These are phyloP conservation scores for Plasmodium gonderi DNA, from an alignment of 169 alveolate genomes.

Conservation along the genomic window DNA sequence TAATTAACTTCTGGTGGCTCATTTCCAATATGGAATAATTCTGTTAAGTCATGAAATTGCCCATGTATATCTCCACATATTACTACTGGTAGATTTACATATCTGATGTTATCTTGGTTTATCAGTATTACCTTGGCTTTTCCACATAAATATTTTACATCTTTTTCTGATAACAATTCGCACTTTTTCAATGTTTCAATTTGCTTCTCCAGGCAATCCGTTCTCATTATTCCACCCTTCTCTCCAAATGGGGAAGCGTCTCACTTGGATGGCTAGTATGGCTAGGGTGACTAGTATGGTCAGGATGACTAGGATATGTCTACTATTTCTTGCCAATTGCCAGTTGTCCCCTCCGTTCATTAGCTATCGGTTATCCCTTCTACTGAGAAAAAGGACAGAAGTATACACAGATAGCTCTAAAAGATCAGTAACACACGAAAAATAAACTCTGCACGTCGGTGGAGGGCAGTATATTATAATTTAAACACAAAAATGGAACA, in stretches of 20 bases:
- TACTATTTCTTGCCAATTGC: too few relatives aligned
- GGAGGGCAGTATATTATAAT: too few relatives aligned
- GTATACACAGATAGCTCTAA: too few relatives aligned
- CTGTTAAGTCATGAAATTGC: constrained; percentile 94
- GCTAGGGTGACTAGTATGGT: too few relatives aligned
- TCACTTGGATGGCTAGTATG: too few relatives aligned
- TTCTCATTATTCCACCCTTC: constrained; percentile 27
- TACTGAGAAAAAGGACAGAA: too few relatives aligned
- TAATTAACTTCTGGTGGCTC: constrained; percentile 90
- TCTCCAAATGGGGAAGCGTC: neutral
- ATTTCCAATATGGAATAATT: constrained; percentile 92
- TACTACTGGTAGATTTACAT: constrained; percentile 96
- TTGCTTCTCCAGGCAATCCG: constrained; percentile 17
- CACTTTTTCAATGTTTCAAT: constrained; percentile 56
- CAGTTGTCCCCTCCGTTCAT: too few relatives aligned
- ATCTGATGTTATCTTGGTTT: constrained; percentile 22
- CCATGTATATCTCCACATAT: constrained; percentile 99
- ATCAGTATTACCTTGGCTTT: constrained; percentile 25
- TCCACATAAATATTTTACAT: constrained; percentile 28
- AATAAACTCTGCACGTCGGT: too few relatives aligned
- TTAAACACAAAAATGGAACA: too few relatives aligned
- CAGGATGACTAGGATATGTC: too few relatives aligned
- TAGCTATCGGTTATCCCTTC: too few relatives aligned
- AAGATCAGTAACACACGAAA: too few relatives aligned
- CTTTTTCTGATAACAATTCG: constrained; percentile 25